phyloP scores from a whole-genome alignment of 2,329 filamentous ascomycete genomes.

The Cadophora malorum region DNA sequence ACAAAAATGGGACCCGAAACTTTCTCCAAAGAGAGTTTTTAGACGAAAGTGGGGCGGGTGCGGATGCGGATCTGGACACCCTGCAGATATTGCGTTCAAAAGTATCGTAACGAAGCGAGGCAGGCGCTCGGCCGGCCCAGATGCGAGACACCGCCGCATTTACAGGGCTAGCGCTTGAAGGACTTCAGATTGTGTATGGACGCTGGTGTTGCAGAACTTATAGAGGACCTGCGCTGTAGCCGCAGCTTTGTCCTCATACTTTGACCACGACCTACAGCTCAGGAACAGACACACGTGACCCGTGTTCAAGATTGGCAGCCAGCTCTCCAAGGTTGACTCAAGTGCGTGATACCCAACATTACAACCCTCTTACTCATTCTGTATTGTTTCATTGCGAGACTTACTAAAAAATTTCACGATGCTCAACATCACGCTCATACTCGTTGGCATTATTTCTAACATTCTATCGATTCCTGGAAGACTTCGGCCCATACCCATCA shows the following conservation, averaged over 20 bases:
- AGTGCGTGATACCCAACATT: conserved; percentile 14
- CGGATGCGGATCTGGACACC: neutral
- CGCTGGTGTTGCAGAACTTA: too few relatives aligned
- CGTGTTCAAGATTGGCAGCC: conserved; percentile 5
- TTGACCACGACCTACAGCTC: conserved; percentile 10
- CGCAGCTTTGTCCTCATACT: too few relatives aligned
- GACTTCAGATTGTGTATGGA: too few relatives aligned
- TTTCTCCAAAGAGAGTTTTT: neutral
- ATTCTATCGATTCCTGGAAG: conserved; percentile 14
- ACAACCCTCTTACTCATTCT: conserved; percentile 4
- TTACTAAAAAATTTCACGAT: conserved; percentile 8
- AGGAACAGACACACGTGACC: conserved; percentile 8
- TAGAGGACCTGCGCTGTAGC: too few relatives aligned
- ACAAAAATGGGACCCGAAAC: neutral
- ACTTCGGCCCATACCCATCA: conserved; percentile 9
- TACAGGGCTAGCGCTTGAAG: too few relatives aligned
- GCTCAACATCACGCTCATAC: conserved; percentile 12
- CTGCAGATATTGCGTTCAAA: neutral
- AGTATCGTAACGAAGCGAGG: neutral
- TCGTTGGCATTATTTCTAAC: conserved; percentile 8
- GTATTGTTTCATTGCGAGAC: neutral
- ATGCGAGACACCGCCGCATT: too few relatives aligned
- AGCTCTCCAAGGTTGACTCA: conserved; percentile 15
- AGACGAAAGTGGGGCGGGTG: neutral
- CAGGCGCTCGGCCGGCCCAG: too few relatives aligned